Evolutionary conservation across 768 basidiomycete genomes (phyloP), one percentile per base, ranked within the genome.

Genomic region (Mycena kentingensis): DNA sequence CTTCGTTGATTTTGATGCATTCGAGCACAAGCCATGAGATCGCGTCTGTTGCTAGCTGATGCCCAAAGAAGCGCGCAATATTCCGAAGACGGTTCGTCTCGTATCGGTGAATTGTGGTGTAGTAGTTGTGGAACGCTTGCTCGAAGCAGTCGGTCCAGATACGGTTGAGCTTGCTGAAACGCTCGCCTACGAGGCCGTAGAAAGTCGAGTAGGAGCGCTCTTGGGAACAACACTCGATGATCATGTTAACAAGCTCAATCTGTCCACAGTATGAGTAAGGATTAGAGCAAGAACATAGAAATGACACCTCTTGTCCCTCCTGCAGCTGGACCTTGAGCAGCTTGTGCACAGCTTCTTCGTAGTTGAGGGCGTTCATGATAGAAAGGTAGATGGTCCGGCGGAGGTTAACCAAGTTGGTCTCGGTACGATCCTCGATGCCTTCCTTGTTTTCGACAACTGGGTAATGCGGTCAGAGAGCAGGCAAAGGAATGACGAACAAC

Each of bases 181-280:
- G 89, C 69, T 99, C 97, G 49, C 93, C 93, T 57, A 97, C 79
- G 19, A 98, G 84, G 12, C 97, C 97, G 64, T 95, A 99, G 77
- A 97, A 98, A n/a, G 81, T 90, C 2, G 91, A 93, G 70, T 98
- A 99, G 1, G 96, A 94, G 13, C 97, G 89, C 69, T 98, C 97
- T 75, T 99, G 97, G 2, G 97, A 98, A 69, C 97, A 98, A 88
- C 97, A 99, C 65, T 98, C 96, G 70, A 99, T 90, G 57, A 99
- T 83, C 97, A 99, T 99, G 78, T 98, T 98, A 68, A 91, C 84
- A 52, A 99, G 72, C 68, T 98, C 96, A 61, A 93, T 89, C 93
- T 97, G 63, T 3, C 29, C n/a, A 29, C 39, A n/a, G 5, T 36
- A 11, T 55, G 18, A 47, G 37, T 24, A 27, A 27, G 22, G 12